These are phyloP conservation scores for Saitoella complicata DNA, from an alignment of 805 yeast genomes.

Conservation along the genomic window DNA sequence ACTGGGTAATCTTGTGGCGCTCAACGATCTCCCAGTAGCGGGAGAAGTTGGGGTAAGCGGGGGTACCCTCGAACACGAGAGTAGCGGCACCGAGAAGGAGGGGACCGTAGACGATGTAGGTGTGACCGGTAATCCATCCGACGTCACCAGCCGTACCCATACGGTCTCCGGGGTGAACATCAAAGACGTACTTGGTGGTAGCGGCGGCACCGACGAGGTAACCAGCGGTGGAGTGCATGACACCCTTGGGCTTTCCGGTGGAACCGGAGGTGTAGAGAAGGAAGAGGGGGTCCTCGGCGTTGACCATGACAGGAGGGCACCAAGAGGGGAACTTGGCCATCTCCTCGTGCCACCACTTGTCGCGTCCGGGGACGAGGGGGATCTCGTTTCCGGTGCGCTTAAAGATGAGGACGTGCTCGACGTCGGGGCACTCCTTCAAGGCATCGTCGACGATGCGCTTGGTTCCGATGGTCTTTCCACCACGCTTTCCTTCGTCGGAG, in stretches of 20 bases:
- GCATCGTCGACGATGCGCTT: constrained; percentile 95
- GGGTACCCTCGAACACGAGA: constrained; percentile 91
- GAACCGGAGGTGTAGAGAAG: constrained; percentile 95
- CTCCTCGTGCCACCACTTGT: constrained; percentile 93
- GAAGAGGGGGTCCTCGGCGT: constrained; percentile 89
- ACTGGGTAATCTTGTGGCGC: constrained; percentile 79
- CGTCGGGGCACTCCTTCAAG: constrained; percentile 48
- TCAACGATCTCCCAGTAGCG: constrained; percentile 96
- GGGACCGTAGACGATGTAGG: constrained; percentile 92
- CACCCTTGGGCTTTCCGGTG: constrained; percentile 97
- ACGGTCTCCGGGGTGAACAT: constrained; percentile 73
- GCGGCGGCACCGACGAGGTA: constrained; percentile 82
- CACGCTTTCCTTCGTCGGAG: constrained; percentile 89
- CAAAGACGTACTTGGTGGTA: constrained; percentile 86
- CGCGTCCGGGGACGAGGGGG: constrained; percentile 65
- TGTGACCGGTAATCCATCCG: constrained; percentile 99
- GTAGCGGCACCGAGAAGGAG: constrained; percentile 76
- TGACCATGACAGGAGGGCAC: constrained; percentile 72
- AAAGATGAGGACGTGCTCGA: constrained; percentile 71
- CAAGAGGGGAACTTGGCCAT: constrained; percentile 65
- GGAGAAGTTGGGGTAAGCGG: constrained; percentile 88
- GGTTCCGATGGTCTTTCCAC: constrained; percentile 83
- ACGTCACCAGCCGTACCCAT: constrained; percentile 96
- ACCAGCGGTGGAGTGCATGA: constrained; percentile 89
- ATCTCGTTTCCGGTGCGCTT: constrained; percentile 71